These are phyloP conservation scores for Lotmaria passim DNA, from an alignment of 208 protist genomes.

Conservation along the genomic window DNA sequence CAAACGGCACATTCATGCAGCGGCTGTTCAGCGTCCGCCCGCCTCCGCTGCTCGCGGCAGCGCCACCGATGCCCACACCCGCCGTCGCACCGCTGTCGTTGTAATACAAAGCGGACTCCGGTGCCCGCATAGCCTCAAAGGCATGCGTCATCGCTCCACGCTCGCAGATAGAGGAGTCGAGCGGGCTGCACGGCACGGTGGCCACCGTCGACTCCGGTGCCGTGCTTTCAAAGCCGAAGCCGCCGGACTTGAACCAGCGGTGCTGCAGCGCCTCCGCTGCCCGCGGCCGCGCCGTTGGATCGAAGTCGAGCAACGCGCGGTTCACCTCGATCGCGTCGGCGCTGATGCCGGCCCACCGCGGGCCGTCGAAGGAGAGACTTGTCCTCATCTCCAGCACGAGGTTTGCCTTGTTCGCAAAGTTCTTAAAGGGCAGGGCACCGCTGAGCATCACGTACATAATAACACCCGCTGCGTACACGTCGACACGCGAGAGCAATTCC, in stretches of 20 bases:
- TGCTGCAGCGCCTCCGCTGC: slow-evolving; percentile 63
- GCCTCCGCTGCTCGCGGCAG: background rate
- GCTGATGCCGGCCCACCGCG: slow-evolving; percentile 65
- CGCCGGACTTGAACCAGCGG: slow-evolving; percentile 60
- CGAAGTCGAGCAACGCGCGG: slow-evolving; percentile 49
- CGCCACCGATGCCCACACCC: background rate
- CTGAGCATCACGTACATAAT: slow-evolving; percentile 88
- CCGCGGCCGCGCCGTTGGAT: slow-evolving; percentile 54
- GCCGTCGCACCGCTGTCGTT: slow-evolving; percentile 4
- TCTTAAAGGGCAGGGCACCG: slow-evolving; percentile 75
- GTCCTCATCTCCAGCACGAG: slow-evolving; percentile 76
- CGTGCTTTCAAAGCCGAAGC: background rate
- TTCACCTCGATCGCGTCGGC: slow-evolving; percentile 60
- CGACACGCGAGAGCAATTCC: slow-evolving; percentile 65
- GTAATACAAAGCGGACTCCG: slow-evolving; percentile 32
- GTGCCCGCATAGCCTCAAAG: slow-evolving; percentile 68
- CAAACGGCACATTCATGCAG: slow-evolving; percentile 35
- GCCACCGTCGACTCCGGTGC: background rate
- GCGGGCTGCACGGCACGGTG: slow-evolving; percentile 24
- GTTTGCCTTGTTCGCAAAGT: slow-evolving; percentile 64
- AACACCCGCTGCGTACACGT: slow-evolving; percentile 78
- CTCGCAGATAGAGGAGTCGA: slow-evolving; percentile 52
- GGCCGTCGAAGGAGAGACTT: slow-evolving; percentile 57
- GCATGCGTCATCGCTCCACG: slow-evolving; percentile 57
- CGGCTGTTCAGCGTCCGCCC: slow-evolving; percentile 35